Percentiles rank a stretch among this genome's conserved stretches.
Evolutionary conservation across 371 early-diverging fungal genomes (phyloP).

Genomic region (Quaeritorhiza haematococci): DNA sequence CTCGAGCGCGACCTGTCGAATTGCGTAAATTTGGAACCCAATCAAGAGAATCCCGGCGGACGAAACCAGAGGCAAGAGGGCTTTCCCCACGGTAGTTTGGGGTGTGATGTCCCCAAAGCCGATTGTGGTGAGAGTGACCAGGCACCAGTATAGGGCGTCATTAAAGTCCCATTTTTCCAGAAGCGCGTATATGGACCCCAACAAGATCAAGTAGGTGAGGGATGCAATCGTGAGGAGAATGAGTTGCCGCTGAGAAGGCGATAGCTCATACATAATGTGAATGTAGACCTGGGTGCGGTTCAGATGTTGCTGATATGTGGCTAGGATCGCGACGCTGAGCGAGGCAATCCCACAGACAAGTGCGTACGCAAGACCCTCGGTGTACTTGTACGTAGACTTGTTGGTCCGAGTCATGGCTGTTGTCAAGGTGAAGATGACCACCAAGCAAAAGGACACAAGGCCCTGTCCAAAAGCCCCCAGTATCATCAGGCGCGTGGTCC

Average conservation of each 20-base stretch:
- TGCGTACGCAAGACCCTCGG: slow-evolving; percentile 31
- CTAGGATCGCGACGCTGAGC: slow-evolving; percentile 18
- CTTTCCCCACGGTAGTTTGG: slow-evolving; percentile 21
- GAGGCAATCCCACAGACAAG: slow-evolving; percentile 19
- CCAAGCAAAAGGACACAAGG: slow-evolving; percentile 8
- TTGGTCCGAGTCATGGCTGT: background rate
- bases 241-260: slow-evolving; percentile 37
- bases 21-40: slow-evolving; percentile 35
- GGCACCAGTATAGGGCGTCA: slow-evolving; percentile 22
- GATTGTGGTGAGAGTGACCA: slow-evolving; percentile 35
- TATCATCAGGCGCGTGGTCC: slow-evolving; percentile 39
- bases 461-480: slow-evolving; percentile 34
- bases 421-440: slow-evolving; percentile 3
- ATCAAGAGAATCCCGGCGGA: slow-evolving; percentile 28
- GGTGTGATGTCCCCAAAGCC: slow-evolving; percentile 45
- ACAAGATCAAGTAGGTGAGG: slow-evolving; percentile 21
- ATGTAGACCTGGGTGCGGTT: slow-evolving; percentile 29
- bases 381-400: slow-evolving; percentile 9
- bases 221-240: slow-evolving; percentile 31
- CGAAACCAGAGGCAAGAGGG: slow-evolving; percentile 24
- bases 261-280: slow-evolving; percentile 33
- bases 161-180: slow-evolving; percentile 41
- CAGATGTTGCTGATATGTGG: slow-evolving; percentile 25
- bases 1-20: slow-evolving; percentile 39
- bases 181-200: slow-evolving; percentile 20